phyloP scores from a whole-genome alignment of 2,329 filamentous ascomycete genomes.

The Pseudogymnoascus sp. region DNA sequence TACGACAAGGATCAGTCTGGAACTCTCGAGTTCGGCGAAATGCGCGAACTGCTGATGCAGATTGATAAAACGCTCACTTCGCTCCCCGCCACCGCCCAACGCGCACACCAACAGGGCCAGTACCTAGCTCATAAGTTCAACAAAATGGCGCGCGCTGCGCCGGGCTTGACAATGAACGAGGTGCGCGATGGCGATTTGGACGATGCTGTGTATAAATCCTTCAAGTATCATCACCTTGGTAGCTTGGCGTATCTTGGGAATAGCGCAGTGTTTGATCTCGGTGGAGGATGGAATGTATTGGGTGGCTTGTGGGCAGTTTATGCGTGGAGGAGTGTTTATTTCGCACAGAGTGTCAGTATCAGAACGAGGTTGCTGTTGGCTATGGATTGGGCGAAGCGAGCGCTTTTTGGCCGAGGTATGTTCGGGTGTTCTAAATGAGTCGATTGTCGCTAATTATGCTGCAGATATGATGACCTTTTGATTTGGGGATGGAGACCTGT shows the following conservation, averaged over 20 bases:
- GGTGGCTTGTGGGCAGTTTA: slow-evolving; percentile 92
- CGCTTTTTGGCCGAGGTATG: slow-evolving; percentile 85
- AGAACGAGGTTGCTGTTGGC: slow-evolving; percentile 81
- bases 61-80: slow-evolving; percentile 95
- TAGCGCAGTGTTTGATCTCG: slow-evolving; percentile 87
- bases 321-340: slow-evolving; percentile 93
- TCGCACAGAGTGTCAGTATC: slow-evolving; percentile 93
- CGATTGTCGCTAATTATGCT: not conserved
- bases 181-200: slow-evolving; percentile 86
- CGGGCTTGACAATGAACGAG: slow-evolving; percentile 71
- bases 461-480: slow-evolving; percentile 6
- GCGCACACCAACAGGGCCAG: slow-evolving; percentile 89
- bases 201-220: slow-evolving; percentile 86
- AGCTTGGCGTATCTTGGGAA: slow-evolving; percentile 94
- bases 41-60: slow-evolving; percentile 79
- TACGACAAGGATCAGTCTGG: slow-evolving; percentile 93
- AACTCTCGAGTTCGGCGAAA: slow-evolving; percentile 88
- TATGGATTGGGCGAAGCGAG: slow-evolving; percentile 99
- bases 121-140: slow-evolving; percentile 94
- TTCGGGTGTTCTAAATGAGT: not conserved
- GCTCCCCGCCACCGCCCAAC: slow-evolving; percentile 88
- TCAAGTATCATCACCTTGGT: slow-evolving; percentile 88
- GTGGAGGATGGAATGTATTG: slow-evolving; percentile 66
- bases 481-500: not conserved
- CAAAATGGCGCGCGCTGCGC: slow-evolving; percentile 71